Base-by-base conservation (phyloP, 2,329 filamentous ascomycete genomes). In the Ophiostoma populinum region DNA sequence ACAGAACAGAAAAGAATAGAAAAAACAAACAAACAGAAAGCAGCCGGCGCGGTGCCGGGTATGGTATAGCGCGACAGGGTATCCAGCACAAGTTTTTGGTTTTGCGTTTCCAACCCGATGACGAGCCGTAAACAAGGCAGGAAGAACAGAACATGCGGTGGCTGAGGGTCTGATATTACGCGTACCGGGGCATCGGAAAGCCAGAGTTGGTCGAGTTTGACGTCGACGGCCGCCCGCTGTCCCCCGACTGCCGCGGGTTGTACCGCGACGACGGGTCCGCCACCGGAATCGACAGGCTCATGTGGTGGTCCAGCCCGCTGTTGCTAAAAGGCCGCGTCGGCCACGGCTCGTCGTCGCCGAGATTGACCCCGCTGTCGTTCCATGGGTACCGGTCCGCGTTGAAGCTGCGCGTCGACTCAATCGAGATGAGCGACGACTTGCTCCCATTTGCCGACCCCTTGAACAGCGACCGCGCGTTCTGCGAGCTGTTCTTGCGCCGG, bases 321-420 rank as follows among this genome's bases (percentile, higher is more conserved):
- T 74, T 80, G 49, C 70, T 67, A 46, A 75, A 69, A 47, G 71
- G 70, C 44, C 72, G 70, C 34, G 58, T 58, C 35, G 65, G 57
- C 71, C 72, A 76, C 25, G 67, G 66, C 53, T 72, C 70, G 47
- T 94, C 83, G 49, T 94, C 87, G 43, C 80, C 67, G 46, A 94
- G 73, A 54, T 94, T 94, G 52, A 94, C 85, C 49, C 86, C 87
- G 51, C 83, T 92, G 55, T 95, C 87, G 55, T 94, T 94, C 87
- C 87, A 95, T 42, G 86, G 86, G 59, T 94, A 93, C 56, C 86
- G 80, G 56, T 93, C 92, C 46, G 83, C 83, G 43, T 76, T 75
- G 55, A 77, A 76, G 61, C 85, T 93, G 52, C 87, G 80, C 24
- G 85, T 85, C 32, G 86, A 94, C 58, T 95, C 87, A 55, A 94